Evolutionary conservation across 2,329 filamentous ascomycete species (phyloP).

Genomic region (Dactylonectria macrodidyma): DNA sequence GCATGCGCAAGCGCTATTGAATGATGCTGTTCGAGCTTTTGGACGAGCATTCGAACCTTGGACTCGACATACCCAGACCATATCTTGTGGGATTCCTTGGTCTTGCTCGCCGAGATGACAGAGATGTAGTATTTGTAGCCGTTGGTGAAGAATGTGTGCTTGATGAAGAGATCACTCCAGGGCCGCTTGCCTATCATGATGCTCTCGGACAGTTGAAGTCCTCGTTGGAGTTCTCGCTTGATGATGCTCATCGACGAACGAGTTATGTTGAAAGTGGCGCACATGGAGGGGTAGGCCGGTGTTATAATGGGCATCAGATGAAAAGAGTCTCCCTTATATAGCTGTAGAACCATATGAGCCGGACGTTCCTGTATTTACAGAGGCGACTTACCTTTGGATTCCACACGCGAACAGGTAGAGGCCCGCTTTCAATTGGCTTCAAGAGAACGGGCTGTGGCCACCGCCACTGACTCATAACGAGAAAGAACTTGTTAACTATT

Average conservation of each 20-base stretch:
- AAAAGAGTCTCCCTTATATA: slow-evolving; percentile 84
- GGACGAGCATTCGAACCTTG: slow-evolving; percentile 88
- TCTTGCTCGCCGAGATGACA: slow-evolving; percentile 85
- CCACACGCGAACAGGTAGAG: slow-evolving; percentile 89
- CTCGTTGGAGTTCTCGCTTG: slow-evolving; percentile 84
- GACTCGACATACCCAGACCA: slow-evolving; percentile 97
- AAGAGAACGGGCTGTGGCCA: slow-evolving; percentile 96
- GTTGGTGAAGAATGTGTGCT: slow-evolving; percentile 93
- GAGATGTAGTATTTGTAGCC: slow-evolving; percentile 97
- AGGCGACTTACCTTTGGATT: slow-evolving; percentile 81
- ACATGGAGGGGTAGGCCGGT: slow-evolving; percentile 97
- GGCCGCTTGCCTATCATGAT: slow-evolving; percentile 83
- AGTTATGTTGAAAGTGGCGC: slow-evolving; percentile 94
- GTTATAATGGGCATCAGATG: slow-evolving; percentile 99
- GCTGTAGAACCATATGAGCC: slow-evolving; percentile 55
- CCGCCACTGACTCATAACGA: slow-evolving; percentile 90
- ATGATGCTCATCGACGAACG: slow-evolving; percentile 89
- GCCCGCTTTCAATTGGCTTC: slow-evolving; percentile 87
- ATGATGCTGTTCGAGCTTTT: slow-evolving; percentile 83
- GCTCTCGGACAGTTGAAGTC: slow-evolving; percentile 81
- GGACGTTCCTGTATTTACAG: not conserved
- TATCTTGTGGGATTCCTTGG: slow-evolving; percentile 85
- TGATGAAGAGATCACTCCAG: slow-evolving; percentile 91
- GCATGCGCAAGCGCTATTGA: slow-evolving; percentile 89
- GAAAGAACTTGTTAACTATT: slow-evolving; percentile 94